phyloP scores from a whole-genome alignment of 108 stramenopile species.

The Fragilaria radians region DNA sequence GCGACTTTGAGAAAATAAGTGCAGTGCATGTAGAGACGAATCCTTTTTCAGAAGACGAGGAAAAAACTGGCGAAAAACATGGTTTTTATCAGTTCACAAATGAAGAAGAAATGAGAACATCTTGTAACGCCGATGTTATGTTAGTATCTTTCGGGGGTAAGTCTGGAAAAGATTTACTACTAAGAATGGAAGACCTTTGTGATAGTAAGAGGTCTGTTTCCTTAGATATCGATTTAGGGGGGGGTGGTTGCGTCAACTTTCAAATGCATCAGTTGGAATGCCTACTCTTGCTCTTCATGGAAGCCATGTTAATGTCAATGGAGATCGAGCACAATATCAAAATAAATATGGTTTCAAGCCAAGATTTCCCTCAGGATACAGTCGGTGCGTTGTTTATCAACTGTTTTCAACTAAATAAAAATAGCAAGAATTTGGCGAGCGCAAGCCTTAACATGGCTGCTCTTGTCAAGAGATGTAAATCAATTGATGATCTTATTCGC shows the following conservation, averaged over 20 bases:
- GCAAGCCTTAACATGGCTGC: too few species aligned
- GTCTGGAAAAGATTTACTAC: slow-evolving; percentile 4
- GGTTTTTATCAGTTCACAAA: not conserved
- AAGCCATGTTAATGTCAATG: slow-evolving; percentile 35
- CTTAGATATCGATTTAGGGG: slow-evolving; percentile 33
- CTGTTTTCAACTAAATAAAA: too few species aligned
- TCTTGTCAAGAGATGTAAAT: too few species aligned
- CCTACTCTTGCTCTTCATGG: slow-evolving; percentile 22
- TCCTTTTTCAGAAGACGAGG: not conserved
- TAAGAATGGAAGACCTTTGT: slow-evolving; percentile 25
- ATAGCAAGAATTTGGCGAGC: too few species aligned
- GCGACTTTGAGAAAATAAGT: slow-evolving; percentile 15
- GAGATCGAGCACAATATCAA: not conserved
- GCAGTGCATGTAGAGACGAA: not conserved
- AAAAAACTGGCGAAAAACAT: not conserved
- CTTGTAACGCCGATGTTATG: slow-evolving; percentile 3
- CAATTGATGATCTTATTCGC: too few species aligned
- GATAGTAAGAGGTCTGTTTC: slow-evolving; percentile 28
- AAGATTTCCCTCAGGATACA: slow-evolving; percentile 11
- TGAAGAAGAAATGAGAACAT: not conserved
- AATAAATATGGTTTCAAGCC: not conserved
- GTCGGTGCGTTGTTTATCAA: slow-evolving; percentile 22
- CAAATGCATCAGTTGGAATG: slow-evolving; percentile 30
- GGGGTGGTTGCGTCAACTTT: slow-evolving; percentile 30
- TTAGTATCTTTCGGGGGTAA: slow-evolving; percentile 11